Evolutionary conservation across 176 grass and related monocot genomes (phyloP), one percentile per base, ranked within the genome.

Genomic region (Saccharum spontaneum): DNA sequence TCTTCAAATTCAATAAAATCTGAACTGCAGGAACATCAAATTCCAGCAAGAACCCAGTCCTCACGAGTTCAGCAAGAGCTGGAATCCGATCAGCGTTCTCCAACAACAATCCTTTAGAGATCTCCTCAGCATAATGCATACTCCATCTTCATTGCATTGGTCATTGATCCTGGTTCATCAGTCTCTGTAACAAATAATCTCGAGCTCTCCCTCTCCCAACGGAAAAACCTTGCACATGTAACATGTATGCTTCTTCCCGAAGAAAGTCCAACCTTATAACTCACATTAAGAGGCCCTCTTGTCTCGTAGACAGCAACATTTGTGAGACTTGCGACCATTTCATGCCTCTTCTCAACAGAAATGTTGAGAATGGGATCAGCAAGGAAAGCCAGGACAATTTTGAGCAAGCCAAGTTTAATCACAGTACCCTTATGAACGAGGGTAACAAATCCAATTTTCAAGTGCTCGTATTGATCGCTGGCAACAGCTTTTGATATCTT

Each of bases 1-100:
- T 93, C 46, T 89, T 87, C 24, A 72, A 78, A 71, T 89, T 94
- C 69, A 94, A 75, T 61, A 94, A 77, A 70, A 77, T 84, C 4
- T 76, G 31, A 22, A 94, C 52, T 43, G 89, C 86, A 7, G 61
- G 54, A 57, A 83, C 73, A n/a, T 91, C 89, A 81, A 88, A 94
- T 48, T 49, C 89, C 60, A 94, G n/a, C 62, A 91, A 55, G 76
- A 44, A 89, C 3, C 82, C 86, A 10, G 83, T n/a, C 74, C 10
- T 86, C 9, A 94, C 22, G 15, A 91, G 77, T 36, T 91, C 79
- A 4, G 82, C 60, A 80, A 91, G 92, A 39, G 78, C 61, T 75
- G 26, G 62, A 38, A 89, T 62, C 50, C 48, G 49, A 22, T 89
- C 79, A 76, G 62, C 12, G 66, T 50, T 83, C 26, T 94, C 92